Percentiles rank a stretch among this genome's conserved stretches.
phyloP scores from a whole-genome alignment of 1,139 yeast genomes.

The Casaregolazyma lundiana region DNA sequence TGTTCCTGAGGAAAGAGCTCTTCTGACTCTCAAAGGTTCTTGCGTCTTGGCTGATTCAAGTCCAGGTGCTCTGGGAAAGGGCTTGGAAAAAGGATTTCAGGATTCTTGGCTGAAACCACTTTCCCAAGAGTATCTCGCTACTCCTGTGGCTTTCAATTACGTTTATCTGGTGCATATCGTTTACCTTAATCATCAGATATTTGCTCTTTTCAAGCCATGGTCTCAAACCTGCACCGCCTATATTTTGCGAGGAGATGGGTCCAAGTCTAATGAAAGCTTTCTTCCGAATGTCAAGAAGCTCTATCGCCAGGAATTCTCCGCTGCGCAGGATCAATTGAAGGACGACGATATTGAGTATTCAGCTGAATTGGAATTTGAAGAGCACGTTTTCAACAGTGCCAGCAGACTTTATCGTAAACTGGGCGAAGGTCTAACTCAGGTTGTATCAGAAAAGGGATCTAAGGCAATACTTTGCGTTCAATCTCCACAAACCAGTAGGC shows the following conservation, averaged over 20 bases:
- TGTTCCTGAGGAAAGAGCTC: constrained; percentile 63
- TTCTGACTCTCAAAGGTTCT: constrained; percentile 70
- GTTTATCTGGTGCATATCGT: constrained; percentile 68
- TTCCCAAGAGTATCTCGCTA: constrained; percentile 19
- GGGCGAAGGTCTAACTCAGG: constrained; percentile 45
- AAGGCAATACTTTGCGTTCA: constrained; percentile 67
- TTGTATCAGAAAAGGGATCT: constrained; percentile 66
- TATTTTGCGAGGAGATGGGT: constrained; percentile 45
- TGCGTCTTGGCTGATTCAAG: constrained; percentile 64
- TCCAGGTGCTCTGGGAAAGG: constrained; percentile 82
- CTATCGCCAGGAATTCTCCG: constrained; percentile 49
- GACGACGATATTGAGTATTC: constrained; percentile 23
- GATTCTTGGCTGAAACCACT: constrained; percentile 43
- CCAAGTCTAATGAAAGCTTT: constrained; percentile 53
- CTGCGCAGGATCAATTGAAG: constrained; percentile 39
- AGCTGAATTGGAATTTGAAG: not conserved
- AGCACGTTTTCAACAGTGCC: constrained; percentile 16
- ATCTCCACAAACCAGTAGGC: constrained; percentile 53
- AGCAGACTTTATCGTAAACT: constrained; percentile 27
- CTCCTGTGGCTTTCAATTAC: constrained; percentile 52
- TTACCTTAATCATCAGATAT: constrained; percentile 74
- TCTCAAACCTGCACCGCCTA: constrained; percentile 48
- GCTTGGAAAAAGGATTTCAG: constrained; percentile 80
- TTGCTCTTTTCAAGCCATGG: constrained; percentile 67
- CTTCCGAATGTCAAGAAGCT: constrained; percentile 51